These are phyloP conservation scores for Trichosporon faecale DNA, from an alignment of 1,284 basidiomycete species.

Conservation along the genomic window DNA sequence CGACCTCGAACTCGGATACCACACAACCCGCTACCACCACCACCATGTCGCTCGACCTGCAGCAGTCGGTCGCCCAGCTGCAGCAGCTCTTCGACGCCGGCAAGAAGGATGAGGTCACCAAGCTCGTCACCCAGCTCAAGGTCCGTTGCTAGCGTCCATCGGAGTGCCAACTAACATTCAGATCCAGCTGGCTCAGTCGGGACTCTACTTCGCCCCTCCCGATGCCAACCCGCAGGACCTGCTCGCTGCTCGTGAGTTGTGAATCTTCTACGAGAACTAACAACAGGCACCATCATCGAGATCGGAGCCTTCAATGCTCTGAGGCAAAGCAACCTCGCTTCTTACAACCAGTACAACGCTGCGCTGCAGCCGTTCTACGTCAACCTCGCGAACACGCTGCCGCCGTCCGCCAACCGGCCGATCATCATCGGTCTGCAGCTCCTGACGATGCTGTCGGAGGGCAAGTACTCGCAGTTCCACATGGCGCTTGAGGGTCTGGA, in stretches of 20 bases:
- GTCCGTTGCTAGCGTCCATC: slow-evolving; percentile 26
- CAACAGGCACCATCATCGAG: slow-evolving; percentile 84
- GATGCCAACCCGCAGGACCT: slow-evolving; percentile 44
- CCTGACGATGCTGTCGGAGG: slow-evolving; percentile 89
- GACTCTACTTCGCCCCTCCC: slow-evolving; percentile 51
- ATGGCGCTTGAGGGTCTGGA: slow-evolving; percentile 93
- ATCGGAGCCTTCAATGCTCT: slow-evolving; percentile 93
- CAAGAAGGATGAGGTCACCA: slow-evolving; percentile 33
- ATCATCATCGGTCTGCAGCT: slow-evolving; percentile 90
- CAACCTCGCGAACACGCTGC: slow-evolving; percentile 71
- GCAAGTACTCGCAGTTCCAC: slow-evolving; percentile 96
- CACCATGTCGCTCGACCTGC: slow-evolving; percentile 43
- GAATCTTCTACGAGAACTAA: not conserved
- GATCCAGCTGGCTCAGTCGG: slow-evolving; percentile 50
- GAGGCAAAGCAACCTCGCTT: slow-evolving; percentile 77
- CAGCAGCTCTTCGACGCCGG: slow-evolving; percentile 38
- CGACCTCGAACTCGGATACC: not conserved
- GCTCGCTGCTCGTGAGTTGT: slow-evolving; percentile 46
- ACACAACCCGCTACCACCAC: slow-evolving; percentile 16
- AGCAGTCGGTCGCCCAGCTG: slow-evolving; percentile 43
- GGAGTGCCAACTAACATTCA: slow-evolving; percentile 21
- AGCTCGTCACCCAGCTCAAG: slow-evolving; percentile 44
- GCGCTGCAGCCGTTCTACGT: slow-evolving; percentile 90
- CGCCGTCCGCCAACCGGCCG: slow-evolving; percentile 78
- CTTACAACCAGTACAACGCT: slow-evolving; percentile 92